phyloP scores from a whole-genome alignment of 2,329 filamentous ascomycete genomes.

The Acephala macrosclerotiorum region DNA sequence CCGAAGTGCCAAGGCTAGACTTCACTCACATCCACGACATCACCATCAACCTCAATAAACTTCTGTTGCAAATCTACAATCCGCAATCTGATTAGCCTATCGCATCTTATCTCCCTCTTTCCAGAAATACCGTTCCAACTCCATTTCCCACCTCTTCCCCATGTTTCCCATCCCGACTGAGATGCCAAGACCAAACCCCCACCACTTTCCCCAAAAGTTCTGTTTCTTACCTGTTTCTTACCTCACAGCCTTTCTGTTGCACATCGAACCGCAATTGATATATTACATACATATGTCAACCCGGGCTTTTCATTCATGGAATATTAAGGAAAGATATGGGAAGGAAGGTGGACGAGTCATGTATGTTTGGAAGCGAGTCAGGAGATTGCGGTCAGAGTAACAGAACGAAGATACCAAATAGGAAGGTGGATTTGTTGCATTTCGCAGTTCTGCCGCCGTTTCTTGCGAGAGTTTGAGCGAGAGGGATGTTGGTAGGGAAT shows the following conservation, averaged over 20 bases:
- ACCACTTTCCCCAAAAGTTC: not conserved
- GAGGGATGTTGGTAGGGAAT: not conserved
- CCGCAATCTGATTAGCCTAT: not conserved
- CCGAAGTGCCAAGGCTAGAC: not conserved
- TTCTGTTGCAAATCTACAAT: not conserved
- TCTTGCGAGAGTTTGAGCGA: not conserved
- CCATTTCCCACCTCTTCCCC: not conserved
- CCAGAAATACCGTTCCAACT: not conserved
- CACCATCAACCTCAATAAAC: not conserved
- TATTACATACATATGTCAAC: not conserved
- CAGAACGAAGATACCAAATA: not conserved
- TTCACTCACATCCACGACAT: not conserved
- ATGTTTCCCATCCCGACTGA: not conserved
- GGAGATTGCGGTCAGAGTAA: not conserved
- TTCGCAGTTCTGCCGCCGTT: conserved; percentile 6
- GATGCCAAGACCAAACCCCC: not conserved
- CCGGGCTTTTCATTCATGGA: not conserved
- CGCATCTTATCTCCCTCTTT: not conserved
- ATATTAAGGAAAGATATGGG: too few relatives aligned
- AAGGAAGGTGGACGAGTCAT: too few relatives aligned
- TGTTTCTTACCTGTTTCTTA: not conserved
- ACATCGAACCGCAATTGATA: not conserved
- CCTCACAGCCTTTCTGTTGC: not conserved
- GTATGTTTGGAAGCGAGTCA: not conserved
- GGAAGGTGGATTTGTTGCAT: conserved; percentile 5